These are phyloP conservation scores for Zasmidium angulare DNA, from an alignment of 2,329 filamentous ascomycete species.

Conservation along the genomic window DNA sequence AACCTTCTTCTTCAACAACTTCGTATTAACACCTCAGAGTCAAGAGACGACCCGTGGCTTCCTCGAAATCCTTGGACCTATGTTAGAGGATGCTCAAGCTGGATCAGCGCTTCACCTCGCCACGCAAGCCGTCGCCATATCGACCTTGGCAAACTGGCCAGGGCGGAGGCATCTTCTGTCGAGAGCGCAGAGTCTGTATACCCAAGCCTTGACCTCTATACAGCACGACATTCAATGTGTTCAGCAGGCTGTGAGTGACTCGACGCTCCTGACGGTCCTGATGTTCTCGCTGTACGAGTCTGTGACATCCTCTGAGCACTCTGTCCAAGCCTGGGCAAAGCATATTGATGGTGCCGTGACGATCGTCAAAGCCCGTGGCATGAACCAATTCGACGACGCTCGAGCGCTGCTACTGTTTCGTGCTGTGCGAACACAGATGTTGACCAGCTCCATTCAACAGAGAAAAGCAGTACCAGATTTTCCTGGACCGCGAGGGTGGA, in stretches of 20 bases:
- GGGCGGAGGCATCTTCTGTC: constrained; percentile 5
- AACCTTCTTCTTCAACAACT: constrained; percentile 9
- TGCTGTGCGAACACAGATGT: constrained; percentile 12
- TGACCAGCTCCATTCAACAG: constrained; percentile 12
- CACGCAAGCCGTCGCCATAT: constrained; percentile 10
- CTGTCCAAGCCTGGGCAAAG: constrained; percentile 11
- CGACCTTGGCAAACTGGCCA: constrained; percentile 10
- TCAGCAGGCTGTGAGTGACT: constrained; percentile 1
- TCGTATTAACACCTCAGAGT: neutral
- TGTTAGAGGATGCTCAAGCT: constrained; percentile 2
- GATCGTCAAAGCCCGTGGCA: constrained; percentile 7
- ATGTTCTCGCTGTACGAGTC: constrained; percentile 13
- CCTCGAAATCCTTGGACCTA: constrained; percentile 8
- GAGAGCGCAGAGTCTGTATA: constrained; percentile 7
- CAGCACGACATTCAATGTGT: constrained; percentile 10
- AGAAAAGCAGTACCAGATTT: constrained; percentile 7
- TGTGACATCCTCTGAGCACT: constrained; percentile 7
- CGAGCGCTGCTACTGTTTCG: constrained; percentile 11
- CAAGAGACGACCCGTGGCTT: constrained; percentile 10
- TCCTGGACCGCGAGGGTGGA: constrained; percentile 11
- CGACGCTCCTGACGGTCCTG: constrained; percentile 10
- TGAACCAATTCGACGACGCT: constrained; percentile 5
- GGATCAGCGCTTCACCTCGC: constrained; percentile 14
- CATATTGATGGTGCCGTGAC: constrained; percentile 16
- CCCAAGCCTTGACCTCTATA: constrained; percentile 4